Evolutionary conservation across 2,329 filamentous ascomycete species (phyloP).

Genomic region (Fusarium burgessii): DNA sequence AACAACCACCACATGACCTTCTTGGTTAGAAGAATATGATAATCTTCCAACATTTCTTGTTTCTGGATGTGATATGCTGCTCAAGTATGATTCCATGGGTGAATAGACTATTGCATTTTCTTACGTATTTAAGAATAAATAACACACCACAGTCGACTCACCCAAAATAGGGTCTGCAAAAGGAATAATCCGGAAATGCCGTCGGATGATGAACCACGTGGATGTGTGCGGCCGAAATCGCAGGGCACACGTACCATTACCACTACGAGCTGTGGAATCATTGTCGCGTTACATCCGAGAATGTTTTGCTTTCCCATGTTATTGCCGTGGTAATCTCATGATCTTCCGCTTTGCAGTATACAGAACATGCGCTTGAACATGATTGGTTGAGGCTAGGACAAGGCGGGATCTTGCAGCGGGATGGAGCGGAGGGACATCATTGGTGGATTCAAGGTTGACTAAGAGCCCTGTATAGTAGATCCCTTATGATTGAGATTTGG

Average conservation of each 20-base stretch:
- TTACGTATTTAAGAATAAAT: constrained; percentile 9
- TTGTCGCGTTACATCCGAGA: constrained; percentile 3
- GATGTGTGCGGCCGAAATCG: constrained; percentile 19
- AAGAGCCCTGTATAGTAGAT: neutral
- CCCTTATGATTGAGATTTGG: neutral
- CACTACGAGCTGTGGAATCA: neutral
- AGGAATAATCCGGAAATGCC: constrained; percentile 11
- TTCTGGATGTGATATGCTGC: constrained; percentile 4
- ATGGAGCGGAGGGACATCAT: constrained; percentile 6
- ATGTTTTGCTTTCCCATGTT: constrained; percentile 8
- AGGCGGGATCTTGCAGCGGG: constrained; percentile 27
- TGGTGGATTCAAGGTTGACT: neutral
- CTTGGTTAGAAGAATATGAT: constrained; percentile 23
- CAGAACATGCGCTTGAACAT: neutral
- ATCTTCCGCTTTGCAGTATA: constrained; percentile 24
- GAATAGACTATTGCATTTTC: neutral
- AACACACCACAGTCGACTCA: constrained; percentile 35
- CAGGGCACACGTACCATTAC: neutral
- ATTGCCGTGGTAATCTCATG: constrained; percentile 24
- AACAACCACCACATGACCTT: neutral
- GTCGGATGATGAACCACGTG: constrained; percentile 36
- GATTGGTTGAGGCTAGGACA: constrained; percentile 4
- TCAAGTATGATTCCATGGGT: neutral
- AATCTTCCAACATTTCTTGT: constrained; percentile 11
- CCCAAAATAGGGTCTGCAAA: neutral